Base-by-base conservation (phyloP, 495 filamentous ascomycete genomes). In the Talaromyces thailandensis region DNA sequence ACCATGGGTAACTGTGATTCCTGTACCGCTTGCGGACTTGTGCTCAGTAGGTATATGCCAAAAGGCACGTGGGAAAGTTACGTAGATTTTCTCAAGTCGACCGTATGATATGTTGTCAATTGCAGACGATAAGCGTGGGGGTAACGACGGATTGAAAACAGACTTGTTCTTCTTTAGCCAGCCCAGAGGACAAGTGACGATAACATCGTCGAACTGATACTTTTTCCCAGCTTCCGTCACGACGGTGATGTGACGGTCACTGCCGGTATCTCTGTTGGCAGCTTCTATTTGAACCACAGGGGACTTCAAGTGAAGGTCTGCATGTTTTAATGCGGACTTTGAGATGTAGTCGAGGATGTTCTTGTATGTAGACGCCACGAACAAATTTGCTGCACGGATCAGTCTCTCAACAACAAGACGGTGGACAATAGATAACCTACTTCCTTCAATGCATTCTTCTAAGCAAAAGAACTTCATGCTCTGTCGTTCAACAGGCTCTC, bases 401-500 rank as follows among this genome's bases (percentile, higher is more conserved):
- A 61, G 29, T 21, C 6, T 26, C 9, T 31, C 23, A 4, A 14
- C 11, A n/a, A 25, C n/a, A n/a, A n/a, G n/a, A 48, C 14, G 29
- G 12, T 29, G 55, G 60, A 21, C 16, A 25, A 32, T 60, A 45
- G 50, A 56, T n/a, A 43, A 79, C 85, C 70, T 71, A 90, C 90
- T 87, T 55, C 92, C 93, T 68, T 95, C 93, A 67, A 96, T 86
- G 63, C 88, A 92, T 74, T 97, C 92, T 73, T 98, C 94, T n/a
- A 98, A 69, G 81, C 88, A 93, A 67, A 97, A 95, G 74, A 91
- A 96, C 70, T 88, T 94, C 60, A 98, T 69, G 72, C 92, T 96
- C 68, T 98, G 94, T 50, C 71, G 82, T 60, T 82, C 78, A 50
- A 96, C 80, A 18, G 84, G 80, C 52, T 88, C 90, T 9, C 94